These are phyloP conservation scores for Hanseniaspora taiwanica DNA, from an alignment of 805 yeast genomes.

Conservation along the genomic window DNA sequence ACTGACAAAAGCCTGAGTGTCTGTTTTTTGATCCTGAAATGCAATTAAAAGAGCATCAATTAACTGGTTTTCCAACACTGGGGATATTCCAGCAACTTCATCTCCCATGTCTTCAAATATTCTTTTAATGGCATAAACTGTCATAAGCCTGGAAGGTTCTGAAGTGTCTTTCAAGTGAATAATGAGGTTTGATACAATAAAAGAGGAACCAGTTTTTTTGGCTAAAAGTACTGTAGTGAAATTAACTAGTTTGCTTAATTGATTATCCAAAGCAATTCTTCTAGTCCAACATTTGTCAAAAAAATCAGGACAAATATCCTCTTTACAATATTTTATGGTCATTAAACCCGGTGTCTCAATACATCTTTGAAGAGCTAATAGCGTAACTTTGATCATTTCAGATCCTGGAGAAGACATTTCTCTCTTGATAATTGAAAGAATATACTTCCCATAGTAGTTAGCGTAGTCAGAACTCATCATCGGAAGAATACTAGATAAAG, in stretches of 20 bases:
- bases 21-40: constrained; percentile 61
- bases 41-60: constrained; percentile 73
- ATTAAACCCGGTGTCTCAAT: constrained; percentile 45
- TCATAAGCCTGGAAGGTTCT: constrained; percentile 68
- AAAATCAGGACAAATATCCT: constrained; percentile 37
- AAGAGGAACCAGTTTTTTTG: constrained; percentile 50
- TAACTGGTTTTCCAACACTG: constrained; percentile 42
- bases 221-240: constrained; percentile 62
- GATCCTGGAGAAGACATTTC: constrained; percentile 78
- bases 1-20: constrained; percentile 40
- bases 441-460: constrained; percentile 61
- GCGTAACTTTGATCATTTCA: constrained; percentile 66
- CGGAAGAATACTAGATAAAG: constrained; percentile 71
- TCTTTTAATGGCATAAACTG: constrained; percentile 53
- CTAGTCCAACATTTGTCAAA: constrained; percentile 71
- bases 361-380: constrained; percentile 55
- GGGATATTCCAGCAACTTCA: constrained; percentile 38
- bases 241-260: constrained; percentile 45
- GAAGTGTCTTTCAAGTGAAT: constrained; percentile 64
- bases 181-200: constrained; percentile 43
- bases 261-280: constrained; percentile 57
- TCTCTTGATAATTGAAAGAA: constrained; percentile 50
- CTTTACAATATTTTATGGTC: constrained; percentile 34
- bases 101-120: constrained; percentile 44
- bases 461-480: constrained; percentile 78